A percentile compares a stretch with the other conserved stretches of the same genome.
Evolutionary conservation across 805 yeast genomes (phyloP).

Genomic region (Sugiyamaella smithiae): DNA sequence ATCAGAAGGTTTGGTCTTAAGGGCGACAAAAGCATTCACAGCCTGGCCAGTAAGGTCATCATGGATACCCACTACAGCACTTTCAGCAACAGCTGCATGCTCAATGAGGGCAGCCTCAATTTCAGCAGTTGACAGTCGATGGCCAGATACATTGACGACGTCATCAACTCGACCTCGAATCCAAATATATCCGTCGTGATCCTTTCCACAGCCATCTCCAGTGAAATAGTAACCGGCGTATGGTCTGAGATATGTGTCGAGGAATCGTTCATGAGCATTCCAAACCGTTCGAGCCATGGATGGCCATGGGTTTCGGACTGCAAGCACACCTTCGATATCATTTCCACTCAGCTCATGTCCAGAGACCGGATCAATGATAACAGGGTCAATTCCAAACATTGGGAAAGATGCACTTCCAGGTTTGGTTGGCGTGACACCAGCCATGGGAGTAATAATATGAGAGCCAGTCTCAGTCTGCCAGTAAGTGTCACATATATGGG

Average conservation of each 20-base stretch:
- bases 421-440: constrained; percentile 91
- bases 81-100: constrained; percentile 77
- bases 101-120: constrained; percentile 88
- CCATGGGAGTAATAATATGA: constrained; percentile 88
- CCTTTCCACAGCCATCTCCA: constrained; percentile 98
- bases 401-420: constrained; percentile 98
- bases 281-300: constrained; percentile 97
- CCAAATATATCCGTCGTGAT: constrained; percentile 94
- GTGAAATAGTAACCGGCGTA: constrained; percentile 93
- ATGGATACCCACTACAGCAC: constrained; percentile 94
- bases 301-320: constrained; percentile 90
- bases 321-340: constrained; percentile 95
- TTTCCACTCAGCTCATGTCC: constrained; percentile 82
- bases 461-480: constrained; percentile 99
- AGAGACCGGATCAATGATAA: constrained; percentile 85
- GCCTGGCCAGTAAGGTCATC: constrained; percentile 98
- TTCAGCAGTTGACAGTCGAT: constrained; percentile 94
- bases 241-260: constrained; percentile 90
- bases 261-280: constrained; percentile 79
- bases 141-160: constrained; percentile 96
- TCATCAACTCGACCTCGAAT: constrained; percentile 98
- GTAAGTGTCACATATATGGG: constrained; percentile 91
- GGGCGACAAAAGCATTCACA: constrained; percentile 87
- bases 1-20: constrained; percentile 53
- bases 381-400: constrained; percentile 90